Conservation (phyloP, 2,329 filamentous ascomycete species). For the Microsporum canis region DNA sequence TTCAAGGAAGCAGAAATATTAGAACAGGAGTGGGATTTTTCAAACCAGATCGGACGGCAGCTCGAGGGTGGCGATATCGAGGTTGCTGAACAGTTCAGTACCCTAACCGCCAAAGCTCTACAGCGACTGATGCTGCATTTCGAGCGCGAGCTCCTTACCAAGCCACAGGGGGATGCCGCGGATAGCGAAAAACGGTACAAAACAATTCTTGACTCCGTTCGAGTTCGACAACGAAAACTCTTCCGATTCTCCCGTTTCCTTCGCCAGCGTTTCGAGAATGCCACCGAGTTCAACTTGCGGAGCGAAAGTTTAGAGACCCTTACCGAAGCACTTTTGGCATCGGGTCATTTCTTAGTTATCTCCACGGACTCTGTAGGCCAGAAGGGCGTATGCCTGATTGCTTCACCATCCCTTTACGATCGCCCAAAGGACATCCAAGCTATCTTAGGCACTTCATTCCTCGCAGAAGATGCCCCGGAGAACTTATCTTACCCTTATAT, state of each 20-base stretch:
- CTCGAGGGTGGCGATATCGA: conserved; percentile 91
- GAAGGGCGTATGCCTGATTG: conserved; percentile 70
- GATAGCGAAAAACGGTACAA: conserved; percentile 98
- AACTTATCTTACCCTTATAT: conserved; percentile 74
- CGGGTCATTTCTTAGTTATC: conserved; percentile 79
- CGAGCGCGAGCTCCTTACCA: conserved; percentile 75
- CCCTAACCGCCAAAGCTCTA: conserved; percentile 83
- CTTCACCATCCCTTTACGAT: conserved; percentile 64
- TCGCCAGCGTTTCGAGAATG: conserved; percentile 90
- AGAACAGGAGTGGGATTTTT: conserved; percentile 97
- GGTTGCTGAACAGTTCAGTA: conserved; percentile 93
- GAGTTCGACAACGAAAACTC: conserved; percentile 88
- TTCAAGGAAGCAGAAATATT: conserved; percentile 98
- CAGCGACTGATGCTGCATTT: conserved; percentile 82
- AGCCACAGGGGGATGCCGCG: conserved; percentile 66
- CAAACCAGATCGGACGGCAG: conserved; percentile 81
- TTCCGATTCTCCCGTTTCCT: conserved; percentile 89
- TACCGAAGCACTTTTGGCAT: conserved; percentile 66
- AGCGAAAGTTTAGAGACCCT: conserved; percentile 61
- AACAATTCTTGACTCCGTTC: conserved; percentile 85
- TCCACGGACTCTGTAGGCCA: conserved; percentile 54
- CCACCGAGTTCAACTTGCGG: conserved; percentile 81
- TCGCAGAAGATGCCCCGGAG: conserved; percentile 56
- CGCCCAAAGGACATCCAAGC: conserved; percentile 72
- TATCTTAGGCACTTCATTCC: conserved; percentile 70